These are phyloP conservation scores for Pyrenophora graminea DNA, from an alignment of 2,329 filamentous ascomycete genomes.

Conservation along the genomic window DNA sequence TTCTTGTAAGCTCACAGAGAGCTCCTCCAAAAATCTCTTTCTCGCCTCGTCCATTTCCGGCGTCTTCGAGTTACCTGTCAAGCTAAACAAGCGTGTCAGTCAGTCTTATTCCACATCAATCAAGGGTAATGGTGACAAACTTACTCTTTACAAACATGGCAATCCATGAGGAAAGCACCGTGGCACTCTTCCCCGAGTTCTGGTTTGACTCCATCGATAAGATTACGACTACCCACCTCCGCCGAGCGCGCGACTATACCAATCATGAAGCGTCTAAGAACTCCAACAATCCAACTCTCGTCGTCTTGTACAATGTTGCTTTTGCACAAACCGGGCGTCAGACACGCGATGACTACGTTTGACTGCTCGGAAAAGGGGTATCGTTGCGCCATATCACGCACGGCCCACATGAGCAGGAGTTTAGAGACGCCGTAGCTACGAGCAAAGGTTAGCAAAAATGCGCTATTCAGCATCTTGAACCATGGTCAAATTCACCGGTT, in stretches of 20 bases:
- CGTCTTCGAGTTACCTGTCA: not conserved
- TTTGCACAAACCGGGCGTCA: constrained; percentile 36
- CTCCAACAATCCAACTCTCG: not conserved
- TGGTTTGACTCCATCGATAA: constrained; percentile 25
- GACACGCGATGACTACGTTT: constrained; percentile 33
- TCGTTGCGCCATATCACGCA: constrained; percentile 27
- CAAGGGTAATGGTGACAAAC: constrained; percentile 1
- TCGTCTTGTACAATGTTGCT: constrained; percentile 34
- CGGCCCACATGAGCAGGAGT: constrained; percentile 30
- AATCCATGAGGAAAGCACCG: constrained; percentile 27
- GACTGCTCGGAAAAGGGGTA: constrained; percentile 22
- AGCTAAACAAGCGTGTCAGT: not conserved
- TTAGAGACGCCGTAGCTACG: constrained; percentile 30
- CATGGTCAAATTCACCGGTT: not conserved
- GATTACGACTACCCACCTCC: constrained; percentile 26
- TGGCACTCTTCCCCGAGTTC: constrained; percentile 21
- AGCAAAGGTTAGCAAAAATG: constrained; percentile 3
- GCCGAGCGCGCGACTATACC: constrained; percentile 23
- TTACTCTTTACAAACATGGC: constrained; percentile 12
- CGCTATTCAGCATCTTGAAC: too few species aligned
- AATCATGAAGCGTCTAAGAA: constrained; percentile 3
- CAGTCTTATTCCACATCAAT: not conserved
- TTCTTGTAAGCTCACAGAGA: not conserved
- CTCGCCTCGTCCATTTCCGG: not conserved
- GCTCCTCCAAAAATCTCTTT: not conserved